Base-by-base conservation (phyloP, 2,329 filamentous ascomycete species). In the Hypoxylon rubiginosum region DNA sequence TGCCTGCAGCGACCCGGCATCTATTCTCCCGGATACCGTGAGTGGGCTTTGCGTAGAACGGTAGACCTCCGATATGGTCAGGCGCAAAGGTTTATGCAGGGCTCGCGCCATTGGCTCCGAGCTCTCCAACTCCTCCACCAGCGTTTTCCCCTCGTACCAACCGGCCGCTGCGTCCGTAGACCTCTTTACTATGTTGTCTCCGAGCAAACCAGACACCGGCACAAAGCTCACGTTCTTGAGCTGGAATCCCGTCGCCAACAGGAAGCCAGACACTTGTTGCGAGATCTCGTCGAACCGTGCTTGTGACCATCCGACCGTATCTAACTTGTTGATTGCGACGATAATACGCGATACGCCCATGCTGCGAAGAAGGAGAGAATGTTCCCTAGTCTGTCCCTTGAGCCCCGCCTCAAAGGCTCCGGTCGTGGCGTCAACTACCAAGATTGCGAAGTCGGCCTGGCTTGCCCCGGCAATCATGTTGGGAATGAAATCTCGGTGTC, bases 391-490 rank as follows among this genome's bases (percentile, higher is more conserved):
- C 77, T 99, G 96, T 0, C 96, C 96, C 75, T 92, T 95, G 32
- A 98, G 83, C 0, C 96, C 97, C 3, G 93, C 94, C 78, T 99
- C 96, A 71, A 98, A 97, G 34, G 94, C 94, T 34, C 95, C 96
- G 0, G 89, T 93, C 62, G 92, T 91, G 4, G 95, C 92, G 77
- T 99, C 96, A 65, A 99, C 93, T 19, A 99, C 96, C 2, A 99
- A 83, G 0, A 99, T 91, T 0, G 94, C 96, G 79, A 98, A 96
- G 77, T 99, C 96, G 9, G 96, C 97, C 79, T 97, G 95, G 64
- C 92, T 96, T 3, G 95, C 94, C 13, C 96, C 96, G 1, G 95
- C 95, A 77, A 99, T 97, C 96, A 99, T 99, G 78, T 97, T 99
- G 0, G 96, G 96, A 19, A 99, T 94, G 76, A 98, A 99, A 77